Conservation (phyloP, 176 grass and related monocot genomes). For the Saccharum officinarum region DNA sequence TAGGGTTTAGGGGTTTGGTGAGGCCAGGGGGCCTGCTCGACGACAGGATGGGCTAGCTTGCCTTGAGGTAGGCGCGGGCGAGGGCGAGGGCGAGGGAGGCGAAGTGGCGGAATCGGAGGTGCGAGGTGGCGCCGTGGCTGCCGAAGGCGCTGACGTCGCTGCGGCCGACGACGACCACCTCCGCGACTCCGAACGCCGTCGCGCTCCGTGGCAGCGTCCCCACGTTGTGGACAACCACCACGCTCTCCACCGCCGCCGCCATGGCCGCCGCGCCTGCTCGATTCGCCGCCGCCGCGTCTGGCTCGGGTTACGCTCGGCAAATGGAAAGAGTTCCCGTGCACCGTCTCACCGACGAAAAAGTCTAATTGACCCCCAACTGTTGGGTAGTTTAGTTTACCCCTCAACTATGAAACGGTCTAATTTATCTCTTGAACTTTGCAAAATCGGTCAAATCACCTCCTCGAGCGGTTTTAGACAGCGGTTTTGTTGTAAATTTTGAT, state of each 20-base stretch:
- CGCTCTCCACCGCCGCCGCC: conserved; percentile 13
- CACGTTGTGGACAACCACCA: conserved; percentile 81
- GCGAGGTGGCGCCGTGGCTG: conserved; percentile 81
- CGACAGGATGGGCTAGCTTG: neutral
- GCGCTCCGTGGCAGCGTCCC: conserved; percentile 82
- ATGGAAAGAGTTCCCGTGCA: neutral
- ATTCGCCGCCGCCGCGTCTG: conserved; percentile 1
- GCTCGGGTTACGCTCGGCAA: neutral
- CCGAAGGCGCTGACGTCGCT: conserved; percentile 89
- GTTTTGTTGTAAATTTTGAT: too few species aligned
- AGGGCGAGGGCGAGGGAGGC: conserved; percentile 59
- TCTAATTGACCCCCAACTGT: too few species aligned
- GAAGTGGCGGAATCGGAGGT: conserved; percentile 81
- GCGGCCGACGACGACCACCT: conserved; percentile 79
- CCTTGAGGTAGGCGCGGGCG: conserved; percentile 77
- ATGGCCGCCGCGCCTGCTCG: neutral
- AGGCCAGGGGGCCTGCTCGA: neutral
- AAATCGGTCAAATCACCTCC: too few species aligned
- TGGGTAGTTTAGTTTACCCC: too few species aligned
- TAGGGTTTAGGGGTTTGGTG: too few species aligned
- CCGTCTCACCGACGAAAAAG: too few species aligned
- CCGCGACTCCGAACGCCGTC: conserved; percentile 74
- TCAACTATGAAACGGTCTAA: too few species aligned
- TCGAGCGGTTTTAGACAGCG: too few species aligned
- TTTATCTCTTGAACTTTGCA: too few species aligned